These are phyloP conservation scores for Podospora pseudopauciseta DNA, from an alignment of 495 filamentous ascomycete genomes.

Conservation along the genomic window DNA sequence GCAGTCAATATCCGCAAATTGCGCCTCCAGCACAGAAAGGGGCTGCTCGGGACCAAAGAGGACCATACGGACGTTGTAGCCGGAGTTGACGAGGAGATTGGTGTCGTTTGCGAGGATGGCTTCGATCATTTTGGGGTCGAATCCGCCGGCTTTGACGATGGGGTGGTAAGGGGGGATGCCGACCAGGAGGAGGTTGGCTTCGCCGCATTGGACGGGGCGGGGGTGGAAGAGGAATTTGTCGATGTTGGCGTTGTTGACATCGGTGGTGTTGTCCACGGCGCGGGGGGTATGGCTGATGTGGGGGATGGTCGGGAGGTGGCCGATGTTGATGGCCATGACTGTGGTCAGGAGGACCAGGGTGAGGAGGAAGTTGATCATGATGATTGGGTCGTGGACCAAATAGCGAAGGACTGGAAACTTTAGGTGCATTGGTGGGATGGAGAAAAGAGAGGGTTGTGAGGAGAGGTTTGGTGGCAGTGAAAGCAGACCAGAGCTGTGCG, in stretches of 20 bases:
- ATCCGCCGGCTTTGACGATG: not conserved
- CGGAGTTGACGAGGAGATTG: not conserved
- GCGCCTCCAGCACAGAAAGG: not conserved
- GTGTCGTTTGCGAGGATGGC: not conserved
- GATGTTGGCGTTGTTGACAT: not conserved
- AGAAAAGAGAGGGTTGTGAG: not conserved
- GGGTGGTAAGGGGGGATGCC: conserved; percentile 1
- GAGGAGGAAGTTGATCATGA: not conserved
- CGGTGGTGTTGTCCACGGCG: not conserved
- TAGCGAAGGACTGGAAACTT: too few relatives aligned
- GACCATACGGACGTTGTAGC: not conserved
- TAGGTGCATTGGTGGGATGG: not conserved
- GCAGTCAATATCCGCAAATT: not conserved
- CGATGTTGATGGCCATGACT: not conserved
- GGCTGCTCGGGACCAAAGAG: not conserved
- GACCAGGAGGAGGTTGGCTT: not conserved
- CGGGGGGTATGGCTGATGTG: not conserved
- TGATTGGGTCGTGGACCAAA: not conserved
- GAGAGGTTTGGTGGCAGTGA: not conserved
- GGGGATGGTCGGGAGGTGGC: not conserved
- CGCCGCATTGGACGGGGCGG: not conserved
- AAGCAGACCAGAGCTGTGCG: not conserved
- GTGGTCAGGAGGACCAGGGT: not conserved
- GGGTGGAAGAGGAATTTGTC: not conserved
- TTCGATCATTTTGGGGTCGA: not conserved